Evolutionary conservation across 1,284 basidiomycete species (phyloP).

Genomic region (Meira nashicola): DNA sequence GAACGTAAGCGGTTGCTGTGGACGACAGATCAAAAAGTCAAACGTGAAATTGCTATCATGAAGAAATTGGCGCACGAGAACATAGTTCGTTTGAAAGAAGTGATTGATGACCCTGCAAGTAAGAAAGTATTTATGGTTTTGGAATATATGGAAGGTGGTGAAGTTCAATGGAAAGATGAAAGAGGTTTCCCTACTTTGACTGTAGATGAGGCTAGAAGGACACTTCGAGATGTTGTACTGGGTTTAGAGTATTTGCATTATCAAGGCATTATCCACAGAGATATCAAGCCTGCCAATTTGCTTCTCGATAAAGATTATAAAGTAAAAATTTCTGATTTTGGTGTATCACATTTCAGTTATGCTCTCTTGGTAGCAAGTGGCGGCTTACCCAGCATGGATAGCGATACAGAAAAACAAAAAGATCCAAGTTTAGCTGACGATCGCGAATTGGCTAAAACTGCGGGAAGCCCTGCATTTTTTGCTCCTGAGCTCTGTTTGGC

Average conservation of each 20-base stretch:
- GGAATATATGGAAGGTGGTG: slow-evolving; percentile 91
- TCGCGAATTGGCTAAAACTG: slow-evolving; percentile 82
- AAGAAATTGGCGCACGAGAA: slow-evolving; percentile 84
- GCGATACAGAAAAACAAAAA: slow-evolving; percentile 55
- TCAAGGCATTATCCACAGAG: slow-evolving; percentile 97
- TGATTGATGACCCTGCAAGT: slow-evolving; percentile 85
- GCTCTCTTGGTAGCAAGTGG: slow-evolving; percentile 56
- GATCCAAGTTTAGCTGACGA: slow-evolving; percentile 68
- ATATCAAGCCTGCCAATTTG: slow-evolving; percentile 97
- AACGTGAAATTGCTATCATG: slow-evolving; percentile 84
- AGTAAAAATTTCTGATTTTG: slow-evolving; percentile 97
- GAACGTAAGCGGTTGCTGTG: slow-evolving; percentile 38
- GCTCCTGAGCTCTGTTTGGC: slow-evolving; percentile 81
- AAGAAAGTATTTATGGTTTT: slow-evolving; percentile 94
- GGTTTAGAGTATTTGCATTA: slow-evolving; percentile 92
- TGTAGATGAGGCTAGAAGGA: slow-evolving; percentile 74
- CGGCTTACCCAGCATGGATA: slow-evolving; percentile 21
- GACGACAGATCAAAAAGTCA: slow-evolving; percentile 50
- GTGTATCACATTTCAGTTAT: slow-evolving; percentile 90
- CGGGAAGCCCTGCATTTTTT: slow-evolving; percentile 93
- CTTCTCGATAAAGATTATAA: slow-evolving; percentile 72
- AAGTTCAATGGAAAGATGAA: slow-evolving; percentile 74
- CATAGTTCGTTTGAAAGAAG: slow-evolving; percentile 84
- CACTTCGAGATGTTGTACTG: slow-evolving; percentile 84
- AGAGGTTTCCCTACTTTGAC: slow-evolving; percentile 65